Conservation (phyloP, 2,329 filamentous ascomycete genomes). For the Hymenoscyphus linearis region DNA sequence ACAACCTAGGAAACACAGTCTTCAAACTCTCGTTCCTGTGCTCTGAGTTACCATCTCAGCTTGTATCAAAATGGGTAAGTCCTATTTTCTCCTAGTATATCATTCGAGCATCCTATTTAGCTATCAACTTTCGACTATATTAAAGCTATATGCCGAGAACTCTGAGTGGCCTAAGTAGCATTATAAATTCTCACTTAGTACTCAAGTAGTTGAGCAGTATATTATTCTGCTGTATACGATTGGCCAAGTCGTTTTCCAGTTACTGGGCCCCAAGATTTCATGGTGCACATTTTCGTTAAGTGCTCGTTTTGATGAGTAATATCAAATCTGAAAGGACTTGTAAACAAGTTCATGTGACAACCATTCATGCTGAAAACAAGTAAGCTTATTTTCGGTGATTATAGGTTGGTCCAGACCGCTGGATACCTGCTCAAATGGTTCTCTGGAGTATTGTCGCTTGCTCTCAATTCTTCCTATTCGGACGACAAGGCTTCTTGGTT, state of each 20-base stretch:
- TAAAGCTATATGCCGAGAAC: too few species aligned
- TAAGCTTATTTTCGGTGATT: not conserved
- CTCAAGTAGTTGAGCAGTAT: too few species aligned
- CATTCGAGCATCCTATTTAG: too few species aligned
- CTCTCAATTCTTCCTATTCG: slow-evolving; percentile 38
- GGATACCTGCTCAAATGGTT: slow-evolving; percentile 48
- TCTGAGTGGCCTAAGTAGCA: too few species aligned
- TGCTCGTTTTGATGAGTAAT: not conserved
- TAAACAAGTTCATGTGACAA: too few species aligned
- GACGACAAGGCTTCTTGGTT: slow-evolving; percentile 33
- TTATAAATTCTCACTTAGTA: too few species aligned
- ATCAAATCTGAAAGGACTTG: too few species aligned
- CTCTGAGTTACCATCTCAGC: slow-evolving; percentile 55
- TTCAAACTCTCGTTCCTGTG: slow-evolving; percentile 35
- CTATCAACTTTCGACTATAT: too few species aligned
- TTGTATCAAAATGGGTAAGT: slow-evolving; percentile 39
- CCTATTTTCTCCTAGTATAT: not conserved
- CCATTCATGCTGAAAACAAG: not conserved
- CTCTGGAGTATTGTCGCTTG: slow-evolving; percentile 51
- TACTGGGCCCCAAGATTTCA: too few species aligned
- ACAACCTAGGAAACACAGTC: slow-evolving; percentile 41
- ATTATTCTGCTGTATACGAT: too few species aligned
- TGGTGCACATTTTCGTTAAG: too few species aligned
- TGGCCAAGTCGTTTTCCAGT: too few species aligned
- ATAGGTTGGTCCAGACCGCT: slow-evolving; percentile 40